phyloP scores from a whole-genome alignment of 2,329 filamentous ascomycete genomes.

The Phyllosticta citribraziliensis region DNA sequence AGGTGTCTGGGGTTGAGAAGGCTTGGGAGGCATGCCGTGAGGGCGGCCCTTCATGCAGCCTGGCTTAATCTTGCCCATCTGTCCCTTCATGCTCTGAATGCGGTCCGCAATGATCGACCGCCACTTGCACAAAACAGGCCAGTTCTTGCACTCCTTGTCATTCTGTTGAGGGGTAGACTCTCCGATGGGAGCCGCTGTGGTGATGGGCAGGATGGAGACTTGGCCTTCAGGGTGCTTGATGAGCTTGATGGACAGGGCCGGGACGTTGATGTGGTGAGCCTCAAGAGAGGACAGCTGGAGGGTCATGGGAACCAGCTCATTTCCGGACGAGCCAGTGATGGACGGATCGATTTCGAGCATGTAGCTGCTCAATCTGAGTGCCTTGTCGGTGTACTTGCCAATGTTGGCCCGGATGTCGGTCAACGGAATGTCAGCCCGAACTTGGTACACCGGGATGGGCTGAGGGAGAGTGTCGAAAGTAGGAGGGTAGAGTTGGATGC shows the following conservation, averaged over 20 bases:
- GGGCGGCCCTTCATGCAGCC: conserved; percentile 11
- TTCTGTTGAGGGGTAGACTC: conserved; percentile 16
- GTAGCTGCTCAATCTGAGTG: conserved; percentile 26
- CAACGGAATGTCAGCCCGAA: conserved; percentile 17
- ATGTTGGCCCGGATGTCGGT: conserved; percentile 12
- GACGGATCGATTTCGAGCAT: conserved; percentile 23
- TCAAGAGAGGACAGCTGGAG: conserved; percentile 27
- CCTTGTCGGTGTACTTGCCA: conserved; percentile 14
- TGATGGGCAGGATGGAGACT: conserved; percentile 29
- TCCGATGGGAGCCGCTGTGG: conserved; percentile 16
- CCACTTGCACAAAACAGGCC: conserved; percentile 33
- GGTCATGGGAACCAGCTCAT: conserved; percentile 29
- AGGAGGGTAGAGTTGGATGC: conserved; percentile 29
- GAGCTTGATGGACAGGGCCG: conserved; percentile 26
- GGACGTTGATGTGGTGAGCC: conserved; percentile 20
- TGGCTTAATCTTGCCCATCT: conserved; percentile 18
- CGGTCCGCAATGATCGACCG: conserved; percentile 25
- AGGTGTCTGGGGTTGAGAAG: not conserved
- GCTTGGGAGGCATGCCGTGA: not conserved
- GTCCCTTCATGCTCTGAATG: conserved; percentile 22
- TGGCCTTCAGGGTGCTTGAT: conserved; percentile 27
- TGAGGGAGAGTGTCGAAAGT: conserved; percentile 20
- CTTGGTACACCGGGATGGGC: conserved; percentile 25
- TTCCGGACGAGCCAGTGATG: conserved; percentile 25
- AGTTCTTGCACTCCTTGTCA: conserved; percentile 21